Percentiles rank a stretch among this genome's conserved stretches.
These are phyloP conservation scores for Solanum virginianum DNA, from an alignment of 257 asterid genomes.

Conservation along the genomic window DNA sequence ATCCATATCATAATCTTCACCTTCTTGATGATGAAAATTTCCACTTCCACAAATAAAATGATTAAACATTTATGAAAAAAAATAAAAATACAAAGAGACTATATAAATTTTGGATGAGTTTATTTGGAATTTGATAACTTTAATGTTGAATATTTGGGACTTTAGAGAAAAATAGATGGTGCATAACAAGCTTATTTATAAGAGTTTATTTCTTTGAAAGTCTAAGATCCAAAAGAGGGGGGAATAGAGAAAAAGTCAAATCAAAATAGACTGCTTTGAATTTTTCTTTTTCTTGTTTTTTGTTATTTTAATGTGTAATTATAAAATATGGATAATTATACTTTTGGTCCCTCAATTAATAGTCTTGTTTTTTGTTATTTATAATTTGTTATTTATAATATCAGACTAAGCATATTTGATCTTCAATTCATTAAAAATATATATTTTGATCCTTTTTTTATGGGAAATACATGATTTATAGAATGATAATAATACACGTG, in stretches of 20 bases:
- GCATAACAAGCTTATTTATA: neutral
- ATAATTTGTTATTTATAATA: neutral
- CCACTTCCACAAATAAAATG: constrained; percentile 65
- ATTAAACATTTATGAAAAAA: neutral
- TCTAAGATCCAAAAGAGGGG: neutral
- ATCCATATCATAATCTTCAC: constrained; percentile 12
- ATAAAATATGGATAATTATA: neutral
- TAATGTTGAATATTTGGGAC: neutral
- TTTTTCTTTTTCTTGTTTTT: neutral
- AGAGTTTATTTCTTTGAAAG: neutral
- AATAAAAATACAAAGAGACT: neutral
- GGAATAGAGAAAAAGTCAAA: neutral
- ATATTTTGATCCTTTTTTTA: too few relatives aligned
- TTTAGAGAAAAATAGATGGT: neutral
- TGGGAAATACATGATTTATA: neutral
- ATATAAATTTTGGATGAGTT: neutral
- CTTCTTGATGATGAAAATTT: constrained; percentile 23
- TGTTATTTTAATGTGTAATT: neutral
- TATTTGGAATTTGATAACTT: neutral
- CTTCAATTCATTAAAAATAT: neutral
- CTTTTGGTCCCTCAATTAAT: neutral
- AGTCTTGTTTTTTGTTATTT: neutral
- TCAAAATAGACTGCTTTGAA: neutral
- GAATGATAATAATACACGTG: neutral
- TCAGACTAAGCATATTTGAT: neutral